phyloP scores from a whole-genome alignment of 306 rosid species.

The Citrullus mucosospermus region DNA sequence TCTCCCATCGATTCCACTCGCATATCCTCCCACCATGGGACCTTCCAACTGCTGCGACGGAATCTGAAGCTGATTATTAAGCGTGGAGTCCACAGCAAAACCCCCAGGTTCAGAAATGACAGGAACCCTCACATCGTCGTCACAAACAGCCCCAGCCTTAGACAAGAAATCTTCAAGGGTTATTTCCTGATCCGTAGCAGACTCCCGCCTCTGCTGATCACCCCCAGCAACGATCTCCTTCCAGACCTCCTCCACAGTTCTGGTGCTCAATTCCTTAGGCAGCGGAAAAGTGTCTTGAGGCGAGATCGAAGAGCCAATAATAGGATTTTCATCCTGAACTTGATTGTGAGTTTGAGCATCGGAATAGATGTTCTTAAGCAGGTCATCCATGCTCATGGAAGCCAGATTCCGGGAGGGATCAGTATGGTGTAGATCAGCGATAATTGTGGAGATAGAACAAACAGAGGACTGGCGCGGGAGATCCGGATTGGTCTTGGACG shows the following conservation, averaged over 20 bases:
- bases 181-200: constrained; percentile 13
- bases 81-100: constrained; percentile 11
- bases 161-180: constrained; percentile 61
- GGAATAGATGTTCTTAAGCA: constrained; percentile 47
- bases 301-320: neutral
- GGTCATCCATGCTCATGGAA: constrained; percentile 60
- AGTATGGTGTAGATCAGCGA: constrained; percentile 38
- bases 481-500: constrained; percentile 59
- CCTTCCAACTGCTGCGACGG: constrained; percentile 18
- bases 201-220: constrained; percentile 9
- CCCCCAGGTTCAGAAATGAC: constrained; percentile 8
- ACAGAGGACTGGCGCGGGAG: constrained; percentile 59
- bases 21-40: constrained; percentile 19
- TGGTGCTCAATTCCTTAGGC: constrained; percentile 6
- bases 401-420: constrained; percentile 16
- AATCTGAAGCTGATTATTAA: constrained; percentile 26
- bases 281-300: constrained; percentile 7
- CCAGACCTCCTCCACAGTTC: constrained; percentile 63
- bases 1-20: constrained; percentile 20
- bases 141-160: constrained; percentile 40
- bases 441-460: constrained; percentile 40
- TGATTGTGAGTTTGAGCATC: neutral
- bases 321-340: neutral
- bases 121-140: constrained; percentile 33
- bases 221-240: constrained; percentile 28